These are phyloP conservation scores for Carex pumila DNA, from an alignment of 176 grass and related monocot genomes.

Conservation along the genomic window DNA sequence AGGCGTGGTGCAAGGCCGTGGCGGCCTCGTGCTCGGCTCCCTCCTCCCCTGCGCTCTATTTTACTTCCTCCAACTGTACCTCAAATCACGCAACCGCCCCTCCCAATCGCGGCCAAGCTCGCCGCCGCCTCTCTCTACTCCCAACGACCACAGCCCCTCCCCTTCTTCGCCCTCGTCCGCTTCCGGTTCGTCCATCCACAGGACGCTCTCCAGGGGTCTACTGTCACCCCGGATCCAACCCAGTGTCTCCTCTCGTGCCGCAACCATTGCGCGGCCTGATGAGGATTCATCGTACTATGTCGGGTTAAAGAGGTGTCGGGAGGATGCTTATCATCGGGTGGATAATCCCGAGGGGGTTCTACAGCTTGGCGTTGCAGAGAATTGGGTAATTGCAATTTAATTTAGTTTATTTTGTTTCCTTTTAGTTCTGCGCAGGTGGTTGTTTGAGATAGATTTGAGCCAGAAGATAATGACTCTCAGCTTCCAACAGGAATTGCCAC, in stretches of 20 bases:
- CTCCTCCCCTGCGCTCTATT: slow-evolving; percentile 97
- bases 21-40: slow-evolving; percentile 85
- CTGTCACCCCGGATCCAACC: slow-evolving; percentile 48
- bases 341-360: slow-evolving; percentile 62
- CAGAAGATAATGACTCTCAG: neutral
- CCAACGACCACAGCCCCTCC: neutral
- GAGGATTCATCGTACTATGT: slow-evolving; percentile 75
- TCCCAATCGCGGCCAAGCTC: slow-evolving; percentile 4
- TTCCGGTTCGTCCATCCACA: slow-evolving; percentile 26
- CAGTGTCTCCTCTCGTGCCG: slow-evolving; percentile 45
- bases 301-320: slow-evolving; percentile 48
- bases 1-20: slow-evolving; percentile 87
- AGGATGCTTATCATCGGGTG: slow-evolving; percentile 39
- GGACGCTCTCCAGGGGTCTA: slow-evolving; percentile 51
- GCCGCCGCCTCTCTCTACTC: neutral
- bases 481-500: neutral
- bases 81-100: slow-evolving; percentile 67
- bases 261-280: slow-evolving; percentile 19
- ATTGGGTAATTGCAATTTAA: slow-evolving; percentile 34
- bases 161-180: neutral
- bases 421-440: neutral
- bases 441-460: neutral
- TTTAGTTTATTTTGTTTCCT: neutral
- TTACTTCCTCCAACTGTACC: slow-evolving; percentile 97
- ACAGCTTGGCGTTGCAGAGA: slow-evolving; percentile 88